phyloP scores from a whole-genome alignment of 441 rosid species.

The Pelargonium citronellum region DNA sequence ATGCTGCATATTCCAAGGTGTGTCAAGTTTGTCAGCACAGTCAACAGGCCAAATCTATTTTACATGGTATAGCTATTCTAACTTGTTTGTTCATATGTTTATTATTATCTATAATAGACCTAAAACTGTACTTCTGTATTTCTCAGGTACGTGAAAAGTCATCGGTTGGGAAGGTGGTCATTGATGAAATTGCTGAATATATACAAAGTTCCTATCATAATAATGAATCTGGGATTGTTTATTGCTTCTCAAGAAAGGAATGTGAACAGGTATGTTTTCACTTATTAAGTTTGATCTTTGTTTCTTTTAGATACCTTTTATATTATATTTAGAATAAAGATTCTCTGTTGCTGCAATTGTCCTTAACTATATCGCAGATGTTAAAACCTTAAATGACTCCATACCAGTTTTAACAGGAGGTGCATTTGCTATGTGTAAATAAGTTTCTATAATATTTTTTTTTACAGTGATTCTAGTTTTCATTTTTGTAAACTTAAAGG shows the following conservation, averaged over 20 bases:
- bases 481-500: not conserved
- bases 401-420: not conserved
- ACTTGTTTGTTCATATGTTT: constrained; percentile 21
- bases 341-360: not conserved
- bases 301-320: constrained; percentile 6
- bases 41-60: constrained; percentile 95
- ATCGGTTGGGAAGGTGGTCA: constrained; percentile 65
- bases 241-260: constrained; percentile 94
- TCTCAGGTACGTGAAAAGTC: constrained; percentile 81
- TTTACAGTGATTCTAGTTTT: not conserved
- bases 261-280: constrained; percentile 74
- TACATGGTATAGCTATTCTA: constrained; percentile 53
- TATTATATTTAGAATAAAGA: not conserved
- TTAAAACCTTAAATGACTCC: too few species aligned
- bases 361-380: too few species aligned
- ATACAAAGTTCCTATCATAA: constrained; percentile 75
- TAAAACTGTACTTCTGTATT: constrained; percentile 13
- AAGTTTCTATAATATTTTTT: not conserved
- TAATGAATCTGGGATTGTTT: constrained; percentile 90
- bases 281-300: constrained; percentile 10
- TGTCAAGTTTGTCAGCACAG: constrained; percentile 87
- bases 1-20: constrained; percentile 85
- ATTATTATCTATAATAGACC: constrained; percentile 2
- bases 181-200: constrained; percentile 82
- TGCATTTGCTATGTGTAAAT: not conserved